These are phyloP conservation scores for Actinomucor elegans DNA, from an alignment of 371 early-diverging fungal genomes.

Conservation along the genomic window DNA sequence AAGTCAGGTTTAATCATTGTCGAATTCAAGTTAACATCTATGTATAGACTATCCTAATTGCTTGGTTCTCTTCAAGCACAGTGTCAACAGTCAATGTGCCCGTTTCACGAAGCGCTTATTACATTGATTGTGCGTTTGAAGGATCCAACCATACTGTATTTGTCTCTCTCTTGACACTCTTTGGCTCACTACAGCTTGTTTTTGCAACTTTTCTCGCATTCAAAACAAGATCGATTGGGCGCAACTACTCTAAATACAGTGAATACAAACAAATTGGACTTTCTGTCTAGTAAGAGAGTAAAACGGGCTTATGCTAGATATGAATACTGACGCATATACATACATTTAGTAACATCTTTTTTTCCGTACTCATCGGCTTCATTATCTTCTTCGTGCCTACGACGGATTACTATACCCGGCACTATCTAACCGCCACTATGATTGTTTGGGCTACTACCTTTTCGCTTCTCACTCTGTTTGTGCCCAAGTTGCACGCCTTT, in stretches of 20 bases:
- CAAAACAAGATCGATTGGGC: constrained; percentile 55
- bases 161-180: constrained; percentile 30
- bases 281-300: constrained; percentile 58
- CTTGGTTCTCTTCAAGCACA: constrained; percentile 40
- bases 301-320: too few relatives aligned
- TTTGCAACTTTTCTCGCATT: constrained; percentile 56
- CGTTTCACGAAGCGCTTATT: constrained; percentile 36
- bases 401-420: constrained; percentile 51
- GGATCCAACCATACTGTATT: constrained; percentile 34
- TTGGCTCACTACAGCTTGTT: constrained; percentile 37
- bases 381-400: constrained; percentile 51
- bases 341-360: constrained; percentile 54
- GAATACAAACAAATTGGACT: constrained; percentile 61
- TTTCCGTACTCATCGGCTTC: constrained; percentile 52
- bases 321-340: neutral
- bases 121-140: constrained; percentile 44
- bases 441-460: constrained; percentile 60
- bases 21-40: too few relatives aligned
- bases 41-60: constrained; percentile 36
- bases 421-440: constrained; percentile 51
- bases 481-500: constrained; percentile 52
- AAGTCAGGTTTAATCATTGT: constrained; percentile 16
- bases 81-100: constrained; percentile 32
- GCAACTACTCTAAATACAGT: constrained; percentile 52
- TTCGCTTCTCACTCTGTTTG: constrained; percentile 50